Base-by-base conservation (phyloP, 148 eudicot genomes). In the Cornus florida region DNA sequence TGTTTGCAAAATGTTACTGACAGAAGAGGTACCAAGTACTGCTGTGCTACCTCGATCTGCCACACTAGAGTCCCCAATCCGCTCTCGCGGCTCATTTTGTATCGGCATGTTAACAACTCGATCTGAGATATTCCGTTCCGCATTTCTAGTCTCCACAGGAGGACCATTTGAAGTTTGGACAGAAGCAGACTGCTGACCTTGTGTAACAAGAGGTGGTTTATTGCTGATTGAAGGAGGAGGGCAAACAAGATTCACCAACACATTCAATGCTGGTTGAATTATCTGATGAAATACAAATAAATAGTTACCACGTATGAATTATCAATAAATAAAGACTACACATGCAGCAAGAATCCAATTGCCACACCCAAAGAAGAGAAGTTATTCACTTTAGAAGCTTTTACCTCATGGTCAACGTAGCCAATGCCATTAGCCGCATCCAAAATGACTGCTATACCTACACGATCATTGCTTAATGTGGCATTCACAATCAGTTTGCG, bases 191-290 rank as follows among this genome's bases (percentile, higher is more conserved):
- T 87, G 94, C 80, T 90, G 91, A 70, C 84, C 87, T 76, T 92
- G 97, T 24, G 90, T 78, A 60, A 80, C 73, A 64, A 79, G 83
- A 75, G 92, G 79, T 16, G 97, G 91, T 82, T 89, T 96, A 84
- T 91, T 92, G 84, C 98, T 96, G 86, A 96, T 92, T 43, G 99
- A 91, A 82, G 99, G 99, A 13, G 99, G 98, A 71, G 99, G 97
- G 77, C 99, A 96, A 78, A 96, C 99, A 81, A 96, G 98, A 86
- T 94, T 93, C 82, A 94, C 89, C 79, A 96, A 81, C 80, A 96
- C 91, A 85, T 90, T 92, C 82, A 96, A 69, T 41, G 99, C 98
- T 76, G 94, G 93, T 84, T 91, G 94, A 79, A 94, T 88, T 87
- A 94, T 96, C 99, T 96, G 93, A 80, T 12, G 71, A 35, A 77